phyloP scores from a whole-genome alignment of 139 green algal genomes.

The Tetradesmus obliquus region DNA sequence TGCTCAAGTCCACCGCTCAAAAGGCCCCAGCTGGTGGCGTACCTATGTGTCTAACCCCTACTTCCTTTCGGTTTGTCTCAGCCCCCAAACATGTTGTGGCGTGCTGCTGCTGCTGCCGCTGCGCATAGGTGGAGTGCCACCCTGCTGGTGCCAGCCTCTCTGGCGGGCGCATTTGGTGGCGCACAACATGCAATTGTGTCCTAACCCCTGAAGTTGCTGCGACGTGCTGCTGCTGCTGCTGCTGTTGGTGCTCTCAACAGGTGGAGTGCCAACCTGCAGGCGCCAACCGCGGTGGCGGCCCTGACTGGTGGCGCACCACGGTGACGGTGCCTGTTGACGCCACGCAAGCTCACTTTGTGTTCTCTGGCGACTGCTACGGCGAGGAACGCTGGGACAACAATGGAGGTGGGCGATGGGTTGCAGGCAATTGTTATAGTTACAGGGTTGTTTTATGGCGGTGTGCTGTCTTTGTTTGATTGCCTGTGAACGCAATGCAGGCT shows the following conservation, averaged over 20 bases:
- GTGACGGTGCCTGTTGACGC: neutral
- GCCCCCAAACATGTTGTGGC: neutral
- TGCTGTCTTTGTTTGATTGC: too few relatives aligned
- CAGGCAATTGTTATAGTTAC: too few relatives aligned
- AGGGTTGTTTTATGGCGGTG: too few relatives aligned
- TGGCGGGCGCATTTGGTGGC: neutral
- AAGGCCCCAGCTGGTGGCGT: too few relatives aligned
- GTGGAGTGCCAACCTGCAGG: neutral
- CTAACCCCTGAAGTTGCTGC: neutral
- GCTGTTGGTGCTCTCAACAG: neutral
- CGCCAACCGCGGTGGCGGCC: neutral
- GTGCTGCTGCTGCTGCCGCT: neutral
- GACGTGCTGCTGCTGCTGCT: neutral
- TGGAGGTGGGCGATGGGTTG: neutral
- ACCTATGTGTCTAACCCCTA: neutral
- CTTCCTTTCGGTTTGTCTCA: neutral
- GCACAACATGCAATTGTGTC: neutral
- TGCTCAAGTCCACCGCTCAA: neutral
- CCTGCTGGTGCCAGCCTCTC: neutral
- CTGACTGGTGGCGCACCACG: neutral
- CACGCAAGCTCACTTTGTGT: neutral
- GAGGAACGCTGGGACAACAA: slow-evolving; percentile 1
- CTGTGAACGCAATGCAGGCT: too few relatives aligned
- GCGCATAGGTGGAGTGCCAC: neutral
- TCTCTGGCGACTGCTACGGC: neutral